Evolutionary conservation across 179 eudicot genomes (phyloP), one percentile per base, ranked within the genome.

Genomic region (Silene coronaria): DNA sequence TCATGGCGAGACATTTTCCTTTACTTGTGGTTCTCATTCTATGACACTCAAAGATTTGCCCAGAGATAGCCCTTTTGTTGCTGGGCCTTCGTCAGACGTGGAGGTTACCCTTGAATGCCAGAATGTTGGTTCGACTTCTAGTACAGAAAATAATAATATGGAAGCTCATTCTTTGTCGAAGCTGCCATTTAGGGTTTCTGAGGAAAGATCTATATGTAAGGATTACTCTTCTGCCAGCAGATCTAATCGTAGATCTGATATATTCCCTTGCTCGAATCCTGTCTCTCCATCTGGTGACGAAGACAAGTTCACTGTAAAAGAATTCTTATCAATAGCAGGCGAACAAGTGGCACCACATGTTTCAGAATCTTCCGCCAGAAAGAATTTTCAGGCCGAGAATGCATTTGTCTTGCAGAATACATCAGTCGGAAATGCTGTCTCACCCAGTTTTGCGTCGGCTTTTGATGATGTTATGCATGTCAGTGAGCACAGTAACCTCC

Each of bases 291-390:
- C 84, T 45, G 78, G 62, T 63, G 89, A 83, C 77, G 89, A 88
- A 80, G 94, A 95, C 69, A 88, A 92, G 84, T 92, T 85, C 82
- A 92, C 93, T 61, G 91, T 89, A 21, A 88, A 85, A 77, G 93
- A 92, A 75, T 87, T 81, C 58, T 71, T 88, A 72, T 82, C 91
- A 34, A 78, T 86, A 3, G 86, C 73, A 23, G 74, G 76, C 22
- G 89, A 86, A 34, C 76, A 67, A 17, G 70, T 73, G 38, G 36
- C 87, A 38, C 71, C 87, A 19, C 63, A 74, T 70, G 19, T 73
- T 67, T 73, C 83, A 67, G 75, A 77, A 81, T 61, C 81, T 70
- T 55, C 83, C 27, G 70, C 74, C 73, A 81, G 78, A 70, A 81
- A 75, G 59, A 77, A 34, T 69, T 9, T 66, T 71, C 77, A 72